phyloP scores from a whole-genome alignment of 2,329 filamentous ascomycete genomes.

The Ilyonectria mors-panacis region DNA sequence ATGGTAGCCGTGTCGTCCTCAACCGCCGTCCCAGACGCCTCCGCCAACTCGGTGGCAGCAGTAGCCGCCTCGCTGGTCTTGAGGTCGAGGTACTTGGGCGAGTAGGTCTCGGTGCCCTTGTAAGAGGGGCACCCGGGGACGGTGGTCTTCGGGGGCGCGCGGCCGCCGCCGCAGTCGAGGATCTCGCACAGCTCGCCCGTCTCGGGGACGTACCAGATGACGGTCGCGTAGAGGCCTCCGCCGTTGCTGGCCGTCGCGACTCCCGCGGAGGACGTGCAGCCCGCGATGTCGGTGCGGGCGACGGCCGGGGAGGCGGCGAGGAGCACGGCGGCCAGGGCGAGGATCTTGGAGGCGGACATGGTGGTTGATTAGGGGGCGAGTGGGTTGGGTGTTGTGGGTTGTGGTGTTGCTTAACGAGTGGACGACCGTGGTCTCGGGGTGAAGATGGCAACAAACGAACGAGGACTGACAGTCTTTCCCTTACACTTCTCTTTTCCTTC shows the following conservation, averaged over 20 bases:
- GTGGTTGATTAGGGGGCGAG: constrained; percentile 2
- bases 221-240: constrained; percentile 58
- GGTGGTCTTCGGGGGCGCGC: constrained; percentile 74
- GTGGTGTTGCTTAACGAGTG: constrained; percentile 19
- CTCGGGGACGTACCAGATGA: constrained; percentile 73
- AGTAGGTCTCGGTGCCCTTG: constrained; percentile 68
- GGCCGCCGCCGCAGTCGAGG: constrained; percentile 78
- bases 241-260: constrained; percentile 49
- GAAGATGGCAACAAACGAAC: constrained; percentile 6
- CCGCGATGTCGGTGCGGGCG: constrained; percentile 62
- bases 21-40: constrained; percentile 1
- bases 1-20: constrained; percentile 32
- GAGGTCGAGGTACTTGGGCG: constrained; percentile 63
- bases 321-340: constrained; percentile 44
- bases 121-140: constrained; percentile 73
- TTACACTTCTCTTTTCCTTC: not conserved
- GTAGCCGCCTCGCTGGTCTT: constrained; percentile 44
- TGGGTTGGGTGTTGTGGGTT: not conserved
- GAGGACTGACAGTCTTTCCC: not conserved
- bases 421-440: constrained; percentile 15
- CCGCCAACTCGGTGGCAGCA: not conserved
- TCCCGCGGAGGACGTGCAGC: constrained; percentile 60
- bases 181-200: constrained; percentile 75
- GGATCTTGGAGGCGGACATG: constrained; percentile 47
- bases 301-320: constrained; percentile 52